Percentiles rank a stretch among this genome's conserved stretches.
These are phyloP conservation scores for Thermoascus crustaceus DNA, from an alignment of 2,329 filamentous ascomycete species.

Conservation along the genomic window DNA sequence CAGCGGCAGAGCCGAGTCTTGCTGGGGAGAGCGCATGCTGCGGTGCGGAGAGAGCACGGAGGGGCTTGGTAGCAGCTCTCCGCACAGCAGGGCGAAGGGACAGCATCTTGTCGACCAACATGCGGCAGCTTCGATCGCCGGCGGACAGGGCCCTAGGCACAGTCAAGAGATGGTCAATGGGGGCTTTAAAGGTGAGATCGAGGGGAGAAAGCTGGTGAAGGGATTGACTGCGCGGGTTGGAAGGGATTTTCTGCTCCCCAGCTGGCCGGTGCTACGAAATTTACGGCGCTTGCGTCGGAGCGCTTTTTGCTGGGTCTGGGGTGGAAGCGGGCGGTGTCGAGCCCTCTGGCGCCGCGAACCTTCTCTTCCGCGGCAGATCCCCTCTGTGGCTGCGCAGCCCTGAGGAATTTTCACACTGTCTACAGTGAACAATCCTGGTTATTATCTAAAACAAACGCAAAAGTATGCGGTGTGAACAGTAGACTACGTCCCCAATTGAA, in stretches of 20 bases:
- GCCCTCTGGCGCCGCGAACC: neutral
- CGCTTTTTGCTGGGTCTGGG: neutral
- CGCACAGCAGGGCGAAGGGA: conserved; percentile 38
- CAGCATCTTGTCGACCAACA: conserved; percentile 35
- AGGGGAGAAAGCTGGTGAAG: neutral
- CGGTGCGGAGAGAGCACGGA: conserved; percentile 34
- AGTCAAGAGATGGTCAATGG: conserved; percentile 6
- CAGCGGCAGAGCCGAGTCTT: conserved; percentile 17
- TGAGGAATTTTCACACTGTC: no score
- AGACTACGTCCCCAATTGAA: no score
- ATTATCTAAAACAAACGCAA: no score
- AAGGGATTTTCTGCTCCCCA: conserved; percentile 1
- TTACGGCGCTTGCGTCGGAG: conserved; percentile 1
- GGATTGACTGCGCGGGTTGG: neutral
- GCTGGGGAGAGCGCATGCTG: conserved; percentile 22
- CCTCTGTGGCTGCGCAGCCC: no score
- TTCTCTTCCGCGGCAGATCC: neutral
- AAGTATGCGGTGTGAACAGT: no score
- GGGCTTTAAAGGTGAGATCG: conserved; percentile 1
- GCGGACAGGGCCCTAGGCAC: neutral
- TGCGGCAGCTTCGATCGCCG: conserved; percentile 31
- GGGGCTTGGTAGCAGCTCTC: conserved; percentile 35
- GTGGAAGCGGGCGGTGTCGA: neutral
- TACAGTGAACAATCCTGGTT: no score
- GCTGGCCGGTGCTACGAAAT: conserved; percentile 1